Evolutionary conservation across 495 filamentous ascomycete species (phyloP).

Genomic region (Penicillium psychrofluorescens): DNA sequence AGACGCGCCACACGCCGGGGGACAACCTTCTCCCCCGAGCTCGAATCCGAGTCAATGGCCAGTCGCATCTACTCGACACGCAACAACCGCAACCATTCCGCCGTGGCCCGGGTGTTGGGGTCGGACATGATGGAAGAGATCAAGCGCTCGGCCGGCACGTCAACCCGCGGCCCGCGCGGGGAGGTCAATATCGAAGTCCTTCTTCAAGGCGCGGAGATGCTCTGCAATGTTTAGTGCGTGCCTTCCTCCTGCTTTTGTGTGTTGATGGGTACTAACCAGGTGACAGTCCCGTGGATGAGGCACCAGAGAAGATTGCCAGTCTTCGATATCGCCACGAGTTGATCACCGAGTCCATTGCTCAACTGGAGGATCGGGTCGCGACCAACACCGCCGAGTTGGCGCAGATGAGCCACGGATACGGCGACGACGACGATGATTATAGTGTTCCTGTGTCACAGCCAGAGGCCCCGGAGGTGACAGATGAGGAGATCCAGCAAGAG

Average conservation of each 20-base stretch:
- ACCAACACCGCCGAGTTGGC: slow-evolving; percentile 70
- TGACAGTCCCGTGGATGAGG: slow-evolving; percentile 66
- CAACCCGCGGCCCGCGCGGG: slow-evolving; percentile 35
- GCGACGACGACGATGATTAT: slow-evolving; percentile 28
- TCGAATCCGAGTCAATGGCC: slow-evolving; percentile 37
- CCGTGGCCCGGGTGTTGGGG: slow-evolving; percentile 84
- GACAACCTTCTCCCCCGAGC: slow-evolving; percentile 36
- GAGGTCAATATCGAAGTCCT: slow-evolving; percentile 86
- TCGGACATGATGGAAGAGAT: slow-evolving; percentile 82
- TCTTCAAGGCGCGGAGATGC: slow-evolving; percentile 80
- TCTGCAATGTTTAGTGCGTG: slow-evolving; percentile 77
- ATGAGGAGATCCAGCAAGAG: slow-evolving; percentile 76
- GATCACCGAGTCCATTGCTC: slow-evolving; percentile 64
- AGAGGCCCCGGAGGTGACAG: slow-evolving; percentile 37
- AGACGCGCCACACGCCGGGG: slow-evolving; percentile 40
- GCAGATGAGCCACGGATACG: slow-evolving; percentile 55
- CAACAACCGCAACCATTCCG: slow-evolving; percentile 65
- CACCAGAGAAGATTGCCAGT: slow-evolving; percentile 66
- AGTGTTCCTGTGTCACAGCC: slow-evolving; percentile 34
- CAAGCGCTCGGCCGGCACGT: slow-evolving; percentile 45
- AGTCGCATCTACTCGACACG: slow-evolving; percentile 45
- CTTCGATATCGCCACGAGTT: slow-evolving; percentile 66
- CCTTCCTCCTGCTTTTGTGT: background rate
- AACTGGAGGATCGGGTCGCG: slow-evolving; percentile 72
- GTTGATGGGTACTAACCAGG: background rate